Conservation (phyloP, 352 stramenopile genomes). For the Globisporangium nagaii region DNA sequence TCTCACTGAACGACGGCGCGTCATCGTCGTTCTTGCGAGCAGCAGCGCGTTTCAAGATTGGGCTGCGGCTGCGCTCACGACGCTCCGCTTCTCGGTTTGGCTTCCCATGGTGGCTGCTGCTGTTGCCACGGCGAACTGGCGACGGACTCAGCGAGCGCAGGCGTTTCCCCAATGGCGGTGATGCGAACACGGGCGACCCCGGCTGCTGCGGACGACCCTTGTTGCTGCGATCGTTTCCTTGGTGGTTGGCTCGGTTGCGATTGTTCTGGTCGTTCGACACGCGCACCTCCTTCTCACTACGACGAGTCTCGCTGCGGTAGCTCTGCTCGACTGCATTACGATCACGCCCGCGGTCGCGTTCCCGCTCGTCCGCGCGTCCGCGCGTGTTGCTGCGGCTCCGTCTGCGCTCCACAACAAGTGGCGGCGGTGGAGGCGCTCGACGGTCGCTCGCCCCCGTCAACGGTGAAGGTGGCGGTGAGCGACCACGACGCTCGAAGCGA, state of each 20-base stretch:
- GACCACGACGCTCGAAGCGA: slow-evolving; percentile 1
- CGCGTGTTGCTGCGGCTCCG: slow-evolving; percentile 5
- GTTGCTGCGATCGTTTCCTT: slow-evolving; percentile 14
- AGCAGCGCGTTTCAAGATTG: slow-evolving; percentile 2
- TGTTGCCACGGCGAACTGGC: slow-evolving; percentile 22
- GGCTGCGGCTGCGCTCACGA: slow-evolving; percentile 2
- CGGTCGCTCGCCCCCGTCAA: slow-evolving; percentile 11
- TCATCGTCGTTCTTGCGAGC: background rate
- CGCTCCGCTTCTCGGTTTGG: background rate
- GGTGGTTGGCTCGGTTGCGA: slow-evolving; percentile 21
- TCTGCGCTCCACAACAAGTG: background rate
- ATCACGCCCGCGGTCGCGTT: background rate
- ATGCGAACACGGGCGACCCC: background rate
- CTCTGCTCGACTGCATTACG: background rate
- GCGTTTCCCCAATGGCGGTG: slow-evolving; percentile 10
- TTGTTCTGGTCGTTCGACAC: slow-evolving; percentile 30
- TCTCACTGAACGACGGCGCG: background rate
- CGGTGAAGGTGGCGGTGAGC: slow-evolving; percentile 26
- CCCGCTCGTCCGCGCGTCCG: background rate
- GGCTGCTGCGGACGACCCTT: background rate
- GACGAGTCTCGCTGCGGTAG: slow-evolving; percentile 3
- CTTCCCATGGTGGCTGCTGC: background rate
- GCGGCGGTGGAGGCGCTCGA: background rate
- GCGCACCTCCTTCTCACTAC: slow-evolving; percentile 21
- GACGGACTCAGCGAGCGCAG: slow-evolving; percentile 33